Evolutionary conservation across 2,329 filamentous ascomycete species (phyloP), one percentile per base, ranked within the genome.

Genomic region (Chaetomium sp.): DNA sequence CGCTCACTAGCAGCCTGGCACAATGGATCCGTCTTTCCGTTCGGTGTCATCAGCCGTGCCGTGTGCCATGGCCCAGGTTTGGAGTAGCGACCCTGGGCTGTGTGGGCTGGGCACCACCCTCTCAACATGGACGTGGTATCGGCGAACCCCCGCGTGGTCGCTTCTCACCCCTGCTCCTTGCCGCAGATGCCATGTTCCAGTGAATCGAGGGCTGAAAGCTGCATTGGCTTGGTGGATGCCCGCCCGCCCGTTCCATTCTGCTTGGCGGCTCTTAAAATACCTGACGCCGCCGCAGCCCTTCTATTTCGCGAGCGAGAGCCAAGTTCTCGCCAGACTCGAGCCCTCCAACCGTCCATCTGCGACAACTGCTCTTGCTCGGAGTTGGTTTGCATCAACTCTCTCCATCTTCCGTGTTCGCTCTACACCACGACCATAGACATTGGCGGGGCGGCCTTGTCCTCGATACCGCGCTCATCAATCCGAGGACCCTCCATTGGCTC

Each of bases 121-220:
- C 19, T 25, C 51, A 21, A 21, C 56, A 35, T 23, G 31, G 47
- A 42, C 33, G 47, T 54, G 47, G 58, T 56, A 65, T 58, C 49
- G 47, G 33, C 58, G 31, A 55, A 33, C 64, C 64, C 64, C 64
- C 64, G 64, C 64, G 64, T 65, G 60, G 64, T 56, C 63, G 55
- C 56, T 45, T 47, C 29, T 16, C 13, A 31, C 59, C 64, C 56
- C 57, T 57, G 45, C 42, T 55, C 35, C 16, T 19, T 53, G 60
- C 59, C 47, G 59, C 64, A 62, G 53, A 56, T 51, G 59, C 49
- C 63, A 58, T 49, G 56, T 51, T 49, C 33, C 58, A 49, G 23
- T 29, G 51, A 53, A 45, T 53, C 16, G 49, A 57, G 54, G 64
- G 65, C 65, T 66, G 65, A 66, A 62, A 62, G 65, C 54, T 66